Percentiles rank a stretch among this genome's conserved stretches.
Conservation (phyloP, 2,329 filamentous ascomycete genomes). For the Corniculantispora saksenae region DNA sequence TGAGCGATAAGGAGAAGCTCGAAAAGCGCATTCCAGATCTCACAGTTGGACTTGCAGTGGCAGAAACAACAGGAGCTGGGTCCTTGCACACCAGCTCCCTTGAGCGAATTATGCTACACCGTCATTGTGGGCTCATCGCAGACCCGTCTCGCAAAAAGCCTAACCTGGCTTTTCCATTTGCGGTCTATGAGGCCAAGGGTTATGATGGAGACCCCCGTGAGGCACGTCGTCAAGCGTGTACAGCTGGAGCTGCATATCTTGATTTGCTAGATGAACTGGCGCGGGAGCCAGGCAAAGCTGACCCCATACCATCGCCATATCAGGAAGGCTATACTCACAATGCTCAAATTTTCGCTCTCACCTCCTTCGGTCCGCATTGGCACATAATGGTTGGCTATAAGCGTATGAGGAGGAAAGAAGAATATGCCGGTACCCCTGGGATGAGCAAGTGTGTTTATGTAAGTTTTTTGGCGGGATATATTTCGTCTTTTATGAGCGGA, state of each 20-base stretch:
- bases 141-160: background rate
- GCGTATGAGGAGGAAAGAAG: background rate
- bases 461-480: too few relatives aligned
- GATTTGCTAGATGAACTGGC: background rate
- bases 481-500: too few relatives aligned
- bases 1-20: background rate
- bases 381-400: background rate
- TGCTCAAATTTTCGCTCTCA: background rate
- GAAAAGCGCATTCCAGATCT: background rate
- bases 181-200: background rate
- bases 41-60: background rate
- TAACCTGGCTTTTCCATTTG: background rate
- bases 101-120: background rate
- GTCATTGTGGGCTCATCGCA: background rate
- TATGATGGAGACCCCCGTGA: background rate
- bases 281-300: background rate
- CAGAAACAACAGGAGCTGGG: background rate
- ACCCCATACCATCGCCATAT: background rate
- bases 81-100: background rate
- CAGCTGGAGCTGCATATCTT: background rate
- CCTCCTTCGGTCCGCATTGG: background rate
- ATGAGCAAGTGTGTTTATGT: background rate
- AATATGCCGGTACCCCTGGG: background rate
- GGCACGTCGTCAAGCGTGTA: background rate
- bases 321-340: background rate